These are phyloP conservation scores for Metahyphopichia silvanorum DNA, from an alignment of 805 yeast genomes.

Conservation along the genomic window DNA sequence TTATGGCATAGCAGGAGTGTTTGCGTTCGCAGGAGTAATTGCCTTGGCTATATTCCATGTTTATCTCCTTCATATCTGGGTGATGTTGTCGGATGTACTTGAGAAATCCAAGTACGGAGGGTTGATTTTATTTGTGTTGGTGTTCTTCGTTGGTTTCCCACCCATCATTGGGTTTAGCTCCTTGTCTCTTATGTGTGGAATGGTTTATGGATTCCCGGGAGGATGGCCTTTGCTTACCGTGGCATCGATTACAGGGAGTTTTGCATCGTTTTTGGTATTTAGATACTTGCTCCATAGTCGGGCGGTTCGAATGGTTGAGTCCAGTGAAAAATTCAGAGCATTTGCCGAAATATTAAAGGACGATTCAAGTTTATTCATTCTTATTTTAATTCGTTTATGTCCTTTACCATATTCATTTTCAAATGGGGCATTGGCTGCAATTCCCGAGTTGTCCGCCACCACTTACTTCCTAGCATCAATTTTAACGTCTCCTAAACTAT, in stretches of 20 bases:
- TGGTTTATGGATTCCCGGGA: constrained; percentile 72
- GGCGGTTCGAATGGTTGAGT: constrained; percentile 58
- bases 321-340: constrained; percentile 67
- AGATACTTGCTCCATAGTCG: constrained; percentile 53
- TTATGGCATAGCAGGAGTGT: constrained; percentile 10
- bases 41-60: constrained; percentile 32
- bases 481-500: constrained; percentile 76
- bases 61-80: constrained; percentile 32
- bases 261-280: constrained; percentile 68
- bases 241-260: constrained; percentile 72
- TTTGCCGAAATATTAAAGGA: constrained; percentile 72
- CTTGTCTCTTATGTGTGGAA: constrained; percentile 65
- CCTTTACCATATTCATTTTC: constrained; percentile 92
- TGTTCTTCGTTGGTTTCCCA: constrained; percentile 79
- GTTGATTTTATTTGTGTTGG: constrained; percentile 45
- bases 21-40: constrained; percentile 5
- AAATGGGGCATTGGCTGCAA: constrained; percentile 88
- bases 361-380: constrained; percentile 56
- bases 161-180: constrained; percentile 84
- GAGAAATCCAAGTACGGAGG: constrained; percentile 36
- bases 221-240: constrained; percentile 79
- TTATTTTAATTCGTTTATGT: constrained; percentile 75
- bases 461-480: constrained; percentile 70
- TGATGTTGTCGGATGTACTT: constrained; percentile 45
- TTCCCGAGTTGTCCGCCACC: constrained; percentile 65